Conservation (phyloP, 306 rosid species). For the Acacia melanoxylon region DNA sequence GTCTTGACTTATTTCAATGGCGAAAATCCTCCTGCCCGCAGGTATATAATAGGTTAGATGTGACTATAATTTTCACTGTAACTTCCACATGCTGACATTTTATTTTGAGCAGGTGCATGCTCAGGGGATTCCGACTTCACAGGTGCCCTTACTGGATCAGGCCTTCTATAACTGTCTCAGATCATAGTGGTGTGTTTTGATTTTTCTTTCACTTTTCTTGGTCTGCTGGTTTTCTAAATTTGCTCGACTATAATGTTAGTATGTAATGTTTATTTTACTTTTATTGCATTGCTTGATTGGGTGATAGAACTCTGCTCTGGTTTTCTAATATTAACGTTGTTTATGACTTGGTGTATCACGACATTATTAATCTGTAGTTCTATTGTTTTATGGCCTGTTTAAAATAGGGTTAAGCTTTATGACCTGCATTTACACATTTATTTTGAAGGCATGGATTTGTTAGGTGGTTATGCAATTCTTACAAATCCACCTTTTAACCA, state of each 20-base stretch:
- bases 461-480: not conserved
- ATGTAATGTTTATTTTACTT: not conserved
- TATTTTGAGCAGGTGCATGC: slow-evolving; percentile 77
- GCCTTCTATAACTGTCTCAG: slow-evolving; percentile 89
- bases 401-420: slow-evolving; percentile 1
- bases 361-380: not conserved
- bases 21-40: slow-evolving; percentile 85
- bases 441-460: slow-evolving; percentile 14
- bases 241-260: slow-evolving; percentile 9
- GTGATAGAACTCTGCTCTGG: not conserved
- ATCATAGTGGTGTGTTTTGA: slow-evolving; percentile 73
- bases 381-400: not conserved
- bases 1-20: slow-evolving; percentile 85
- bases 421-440: not conserved
- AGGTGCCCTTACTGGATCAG: slow-evolving; percentile 99
- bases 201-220: slow-evolving; percentile 35
- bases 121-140: slow-evolving; percentile 96
- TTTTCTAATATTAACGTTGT: slow-evolving; percentile 7
- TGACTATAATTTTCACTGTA: slow-evolving; percentile 7
- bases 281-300: not conserved
- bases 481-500: not conserved
- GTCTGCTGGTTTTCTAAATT: slow-evolving; percentile 6
- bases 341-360: not conserved
- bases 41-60: slow-evolving; percentile 49
- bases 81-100: slow-evolving; percentile 29